Evolutionary conservation across 345 rosid species (phyloP).

Genomic region (Abelmoschus esculentus): DNA sequence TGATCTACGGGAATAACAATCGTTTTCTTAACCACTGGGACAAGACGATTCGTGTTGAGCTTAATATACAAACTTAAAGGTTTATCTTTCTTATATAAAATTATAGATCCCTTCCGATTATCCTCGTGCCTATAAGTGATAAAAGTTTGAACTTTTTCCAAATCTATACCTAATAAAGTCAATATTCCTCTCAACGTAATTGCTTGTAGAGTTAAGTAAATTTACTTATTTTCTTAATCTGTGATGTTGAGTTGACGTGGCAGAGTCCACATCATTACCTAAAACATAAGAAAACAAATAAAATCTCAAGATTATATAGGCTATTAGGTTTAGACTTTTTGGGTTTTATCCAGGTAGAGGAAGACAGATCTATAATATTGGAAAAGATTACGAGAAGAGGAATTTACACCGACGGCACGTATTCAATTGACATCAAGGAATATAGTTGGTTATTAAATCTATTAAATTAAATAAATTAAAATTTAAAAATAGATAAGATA

Average conservation of each 20-base stretch:
- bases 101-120: too few relatives aligned
- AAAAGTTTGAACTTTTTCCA: not conserved
- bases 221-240: too few relatives aligned
- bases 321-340: not conserved
- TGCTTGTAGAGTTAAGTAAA: not conserved
- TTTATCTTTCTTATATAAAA: too few relatives aligned
- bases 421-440: too few relatives aligned
- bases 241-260: not conserved
- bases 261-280: not conserved
- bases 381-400: not conserved
- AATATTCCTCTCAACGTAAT: not conserved
- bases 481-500: too few relatives aligned
- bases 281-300: not conserved
- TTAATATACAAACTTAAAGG: too few relatives aligned
- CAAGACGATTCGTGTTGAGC: too few relatives aligned
- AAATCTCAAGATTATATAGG: not conserved
- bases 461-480: too few relatives aligned
- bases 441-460: too few relatives aligned
- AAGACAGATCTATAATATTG: not conserved
- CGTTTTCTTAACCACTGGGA: too few relatives aligned
- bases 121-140: too few relatives aligned
- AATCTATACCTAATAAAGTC: not conserved
- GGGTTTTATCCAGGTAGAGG: not conserved
- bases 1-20: too few relatives aligned
- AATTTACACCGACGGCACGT: not conserved